Evolutionary conservation across 2,329 filamentous ascomycete species (phyloP).

Genomic region (Alternaria sp.): DNA sequence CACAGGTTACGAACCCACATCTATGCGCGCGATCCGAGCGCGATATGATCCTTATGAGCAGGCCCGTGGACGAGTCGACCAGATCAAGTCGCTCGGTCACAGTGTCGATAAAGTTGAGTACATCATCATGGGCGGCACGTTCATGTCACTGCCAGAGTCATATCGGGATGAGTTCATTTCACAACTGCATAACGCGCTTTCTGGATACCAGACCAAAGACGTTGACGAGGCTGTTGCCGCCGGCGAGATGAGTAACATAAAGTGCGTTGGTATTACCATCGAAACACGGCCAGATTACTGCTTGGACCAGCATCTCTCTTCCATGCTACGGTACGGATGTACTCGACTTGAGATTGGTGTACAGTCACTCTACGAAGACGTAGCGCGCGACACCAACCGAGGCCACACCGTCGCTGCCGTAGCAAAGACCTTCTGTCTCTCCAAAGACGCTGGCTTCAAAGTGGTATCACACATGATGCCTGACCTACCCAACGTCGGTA

Average conservation of each 20-base stretch:
- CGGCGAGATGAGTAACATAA: slow-evolving; percentile 95
- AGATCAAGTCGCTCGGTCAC: slow-evolving; percentile 93
- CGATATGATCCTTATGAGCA: slow-evolving; percentile 98
- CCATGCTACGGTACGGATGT: slow-evolving; percentile 98
- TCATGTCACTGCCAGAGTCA: slow-evolving; percentile 91
- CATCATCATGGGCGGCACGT: slow-evolving; percentile 99
- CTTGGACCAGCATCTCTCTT: slow-evolving; percentile 89
- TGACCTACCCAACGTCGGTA: slow-evolving; percentile 95
- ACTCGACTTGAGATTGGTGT: slow-evolving; percentile 94
- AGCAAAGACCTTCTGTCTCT: slow-evolving; percentile 94
- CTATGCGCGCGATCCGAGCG: slow-evolving; percentile 96
- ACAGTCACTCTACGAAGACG: slow-evolving; percentile 96
- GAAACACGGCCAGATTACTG: slow-evolving; percentile 98
- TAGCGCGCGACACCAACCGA: slow-evolving; percentile 96
- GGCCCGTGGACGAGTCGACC: slow-evolving; percentile 92
- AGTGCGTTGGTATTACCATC: slow-evolving; percentile 98
- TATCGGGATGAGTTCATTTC: slow-evolving; percentile 95
- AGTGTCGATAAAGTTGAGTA: slow-evolving; percentile 99
- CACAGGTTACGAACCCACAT: slow-evolving; percentile 97
- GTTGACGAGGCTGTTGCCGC: slow-evolving; percentile 96
- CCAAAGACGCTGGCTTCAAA: slow-evolving; percentile 98
- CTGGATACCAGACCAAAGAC: slow-evolving; percentile 91
- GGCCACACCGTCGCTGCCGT: slow-evolving; percentile 96
- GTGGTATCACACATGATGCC: slow-evolving; percentile 99
- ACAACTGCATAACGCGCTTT: slow-evolving; percentile 94